Evolutionary conservation across 192 early-diverging fungal species (phyloP).

Genomic region (Chytriomyces hyalinus): DNA sequence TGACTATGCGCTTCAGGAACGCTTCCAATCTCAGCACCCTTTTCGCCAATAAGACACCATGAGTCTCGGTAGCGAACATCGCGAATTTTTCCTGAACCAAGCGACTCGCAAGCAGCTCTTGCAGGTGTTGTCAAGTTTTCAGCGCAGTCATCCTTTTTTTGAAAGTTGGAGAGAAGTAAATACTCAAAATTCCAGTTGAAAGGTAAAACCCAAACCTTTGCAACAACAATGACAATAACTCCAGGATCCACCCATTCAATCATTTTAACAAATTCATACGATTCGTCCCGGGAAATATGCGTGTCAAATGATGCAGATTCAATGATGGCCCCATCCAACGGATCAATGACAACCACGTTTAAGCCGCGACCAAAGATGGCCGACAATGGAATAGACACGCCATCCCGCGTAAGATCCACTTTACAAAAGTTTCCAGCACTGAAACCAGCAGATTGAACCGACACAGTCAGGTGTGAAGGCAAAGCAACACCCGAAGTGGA

Average conservation of each 20-base stretch:
- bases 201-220: conserved; percentile 36
- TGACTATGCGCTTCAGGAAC: conserved; percentile 60
- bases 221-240: conserved; percentile 68
- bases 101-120: conserved; percentile 56
- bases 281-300: conserved; percentile 62
- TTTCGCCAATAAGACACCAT: conserved; percentile 79
- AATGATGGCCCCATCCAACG: conserved; percentile 69
- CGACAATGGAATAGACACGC: conserved; percentile 52
- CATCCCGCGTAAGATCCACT: conserved; percentile 61
- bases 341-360: conserved; percentile 78
- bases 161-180: not conserved
- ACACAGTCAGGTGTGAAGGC: conserved; percentile 57
- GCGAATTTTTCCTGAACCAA: conserved; percentile 64
- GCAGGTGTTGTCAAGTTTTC: conserved; percentile 71
- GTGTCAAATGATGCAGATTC: conserved; percentile 79
- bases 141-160: conserved; percentile 66
- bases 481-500: conserved; percentile 46
- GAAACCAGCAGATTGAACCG: conserved; percentile 74
- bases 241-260: conserved; percentile 69
- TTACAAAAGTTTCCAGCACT: conserved; percentile 75
- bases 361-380: conserved; percentile 68
- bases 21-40: conserved; percentile 61
- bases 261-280: conserved; percentile 72
- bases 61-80: conserved; percentile 77
- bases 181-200: not conserved